Percentiles rank a stretch among this genome's conserved stretches.
phyloP scores from a whole-genome alignment of 495 filamentous ascomycete species.

The Aspergillus carlsbadensis region DNA sequence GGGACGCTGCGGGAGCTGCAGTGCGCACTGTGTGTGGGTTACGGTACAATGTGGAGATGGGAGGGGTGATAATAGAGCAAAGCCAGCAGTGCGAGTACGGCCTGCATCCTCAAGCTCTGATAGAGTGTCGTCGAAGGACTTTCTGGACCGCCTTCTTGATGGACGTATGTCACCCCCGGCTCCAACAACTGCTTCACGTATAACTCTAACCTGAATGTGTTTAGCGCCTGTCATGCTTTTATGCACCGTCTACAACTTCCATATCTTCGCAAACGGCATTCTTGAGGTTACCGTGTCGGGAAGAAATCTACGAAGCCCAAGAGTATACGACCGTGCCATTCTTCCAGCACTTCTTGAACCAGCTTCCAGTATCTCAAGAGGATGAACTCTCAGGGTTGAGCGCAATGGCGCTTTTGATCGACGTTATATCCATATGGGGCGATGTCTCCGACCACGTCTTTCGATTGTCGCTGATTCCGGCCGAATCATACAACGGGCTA shows the following conservation, averaged over 20 bases:
- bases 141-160: constrained; percentile 67
- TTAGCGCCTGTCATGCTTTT: constrained; percentile 58
- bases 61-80: constrained; percentile 46
- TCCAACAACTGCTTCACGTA: not conserved
- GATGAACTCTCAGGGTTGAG: constrained; percentile 41
- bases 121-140: constrained; percentile 64
- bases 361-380: constrained; percentile 22
- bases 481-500: constrained; percentile 36
- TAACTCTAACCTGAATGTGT: not conserved
- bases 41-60: constrained; percentile 60
- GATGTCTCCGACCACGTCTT: constrained; percentile 60
- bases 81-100: constrained; percentile 52
- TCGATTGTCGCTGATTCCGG: constrained; percentile 49
- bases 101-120: constrained; percentile 54
- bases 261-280: constrained; percentile 57
- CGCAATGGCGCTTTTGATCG: constrained; percentile 58
- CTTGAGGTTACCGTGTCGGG: constrained; percentile 59
- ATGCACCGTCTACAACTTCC: constrained; percentile 41
- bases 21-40: constrained; percentile 56
- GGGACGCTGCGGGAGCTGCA: constrained; percentile 60
- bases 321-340: constrained; percentile 51
- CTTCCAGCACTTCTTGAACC: constrained; percentile 51
- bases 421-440: constrained; percentile 62
- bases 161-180: constrained; percentile 46
- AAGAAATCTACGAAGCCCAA: constrained; percentile 57